phyloP scores from a whole-genome alignment of 345 rosid genomes.

The Corchorus olitorius region DNA sequence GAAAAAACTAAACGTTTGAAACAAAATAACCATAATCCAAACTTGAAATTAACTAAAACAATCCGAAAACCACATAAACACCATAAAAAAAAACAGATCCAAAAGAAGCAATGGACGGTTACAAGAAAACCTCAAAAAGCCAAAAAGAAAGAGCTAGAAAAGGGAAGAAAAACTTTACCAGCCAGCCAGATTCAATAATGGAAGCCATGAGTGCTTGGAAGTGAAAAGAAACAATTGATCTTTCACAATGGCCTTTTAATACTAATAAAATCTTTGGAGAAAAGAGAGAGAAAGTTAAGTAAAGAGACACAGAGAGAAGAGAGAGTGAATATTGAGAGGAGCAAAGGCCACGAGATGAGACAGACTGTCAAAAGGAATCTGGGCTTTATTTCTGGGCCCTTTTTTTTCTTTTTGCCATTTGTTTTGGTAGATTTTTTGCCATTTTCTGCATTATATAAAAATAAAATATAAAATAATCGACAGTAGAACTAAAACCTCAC shows the following conservation, averaged over 20 bases:
- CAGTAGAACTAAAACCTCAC: no score
- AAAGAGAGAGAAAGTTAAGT: constrained; percentile 13
- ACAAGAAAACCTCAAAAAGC: not conserved
- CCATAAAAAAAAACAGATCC: constrained; percentile 10
- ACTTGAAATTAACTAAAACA: not conserved
- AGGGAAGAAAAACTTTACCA: constrained; percentile 48
- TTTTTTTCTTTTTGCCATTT: not conserved
- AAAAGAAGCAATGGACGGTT: constrained; percentile 17
- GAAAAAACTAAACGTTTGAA: not conserved
- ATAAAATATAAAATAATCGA: not conserved
- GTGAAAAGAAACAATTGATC: constrained; percentile 10
- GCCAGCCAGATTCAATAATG: constrained; percentile 77
- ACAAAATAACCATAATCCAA: not conserved
- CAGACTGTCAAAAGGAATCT: constrained; percentile 28
- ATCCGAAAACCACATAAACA: not conserved
- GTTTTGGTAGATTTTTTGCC: no score
- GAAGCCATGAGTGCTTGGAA: constrained; percentile 58
- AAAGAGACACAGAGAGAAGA: constrained; percentile 15
- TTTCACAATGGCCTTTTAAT: not conserved
- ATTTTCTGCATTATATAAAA: no score
- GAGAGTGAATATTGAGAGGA: constrained; percentile 16
- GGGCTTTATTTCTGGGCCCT: constrained; percentile 12
- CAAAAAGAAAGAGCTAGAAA: constrained; percentile 14
- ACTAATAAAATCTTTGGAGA: constrained; percentile 1
- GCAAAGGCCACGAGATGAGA: constrained; percentile 11